These are phyloP conservation scores for Kurtzmaniella quercitrusa DNA, from an alignment of 1,139 yeast species.

Conservation along the genomic window DNA sequence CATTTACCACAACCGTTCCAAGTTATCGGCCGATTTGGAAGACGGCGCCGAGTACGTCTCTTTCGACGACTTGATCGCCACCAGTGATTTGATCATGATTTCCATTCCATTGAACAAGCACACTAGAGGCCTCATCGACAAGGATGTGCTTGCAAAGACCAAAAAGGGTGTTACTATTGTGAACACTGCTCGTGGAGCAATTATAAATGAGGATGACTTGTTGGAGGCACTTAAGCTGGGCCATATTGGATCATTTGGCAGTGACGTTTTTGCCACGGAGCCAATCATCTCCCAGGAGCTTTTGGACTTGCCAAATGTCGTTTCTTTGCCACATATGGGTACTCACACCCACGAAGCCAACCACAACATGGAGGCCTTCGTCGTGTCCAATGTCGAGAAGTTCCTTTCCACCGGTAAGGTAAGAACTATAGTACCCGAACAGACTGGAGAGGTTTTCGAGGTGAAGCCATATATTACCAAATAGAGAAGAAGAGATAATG, in stretches of 20 bases:
- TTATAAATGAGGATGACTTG: conserved; percentile 64
- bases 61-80: conserved; percentile 50
- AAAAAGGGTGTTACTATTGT: conserved; percentile 62
- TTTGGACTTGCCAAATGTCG: conserved; percentile 50
- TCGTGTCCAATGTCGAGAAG: conserved; percentile 40
- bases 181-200: conserved; percentile 73
- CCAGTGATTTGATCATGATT: conserved; percentile 56
- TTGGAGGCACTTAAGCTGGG: conserved; percentile 62
- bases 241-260: conserved; percentile 67
- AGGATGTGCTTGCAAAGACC: conserved; percentile 49
- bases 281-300: conserved; percentile 65
- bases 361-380: conserved; percentile 53
- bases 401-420: conserved; percentile 57
- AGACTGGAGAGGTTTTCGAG: conserved; percentile 13
- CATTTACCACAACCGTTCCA: conserved; percentile 57
- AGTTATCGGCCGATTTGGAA: conserved; percentile 51
- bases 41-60: conserved; percentile 52
- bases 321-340: conserved; percentile 79
- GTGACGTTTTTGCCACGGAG: conserved; percentile 84
- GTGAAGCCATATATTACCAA: conserved; percentile 1
- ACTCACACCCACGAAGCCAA: conserved; percentile 64
- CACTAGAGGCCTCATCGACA: conserved; percentile 58
- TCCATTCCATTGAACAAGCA: conserved; percentile 58
- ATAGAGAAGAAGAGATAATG: not conserved
- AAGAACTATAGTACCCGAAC: conserved; percentile 65